Base-by-base conservation (phyloP, 1,284 basidiomycete species). In the Entoloma clypeatum region DNA sequence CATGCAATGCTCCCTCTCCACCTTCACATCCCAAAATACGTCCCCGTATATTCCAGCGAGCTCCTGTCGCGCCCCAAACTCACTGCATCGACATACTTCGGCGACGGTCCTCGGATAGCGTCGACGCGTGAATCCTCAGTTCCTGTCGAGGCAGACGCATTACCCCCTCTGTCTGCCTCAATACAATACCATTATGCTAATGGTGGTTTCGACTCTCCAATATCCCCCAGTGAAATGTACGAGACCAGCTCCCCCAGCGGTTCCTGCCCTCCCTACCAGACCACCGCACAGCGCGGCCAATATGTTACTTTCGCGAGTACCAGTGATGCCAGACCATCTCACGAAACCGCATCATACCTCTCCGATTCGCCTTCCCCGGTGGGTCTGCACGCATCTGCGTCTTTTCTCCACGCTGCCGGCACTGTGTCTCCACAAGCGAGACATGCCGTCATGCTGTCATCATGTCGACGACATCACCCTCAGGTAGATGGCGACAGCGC, bases 291-390 rank as follows among this genome's bases (percentile, higher is more conserved):
- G 22, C 39, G 50, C 39, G 55, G 47, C 36, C 62, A 55, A 43
- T 43, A 38, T 18, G 29, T 58, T 59, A 56, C 61, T 53, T n/a
- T n/a, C n/a, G n/a, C n/a, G n/a, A 57, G 56, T 56, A 52, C 42
- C 47, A 47, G 56, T 42, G 39, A 37, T 36, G 45, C 58, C 43
- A 60, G 57, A 46, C 51, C 49, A 40, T 54, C 61, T 26, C 56
- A 57, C 32, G 43, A 54, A 9, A 47, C 50, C 38, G 33, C 54
- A 40, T 54, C 63, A 43, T 63, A 60, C 51, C 43, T 62, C 32
- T 63, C 69, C 26, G 61, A 64, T 42, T 66, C 69, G n/a, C 66
- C 69, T 40, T 71, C 72, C 41, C 65, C 67, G 42, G 58, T 62
- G 29, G 67, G 66, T 48, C 41, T 63, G 53, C 65, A 61, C 54